A percentile compares a stretch with the other conserved stretches of the same genome.
Evolutionary conservation across 148 eudicot species (phyloP).

Genomic region (Cornus florida): DNA sequence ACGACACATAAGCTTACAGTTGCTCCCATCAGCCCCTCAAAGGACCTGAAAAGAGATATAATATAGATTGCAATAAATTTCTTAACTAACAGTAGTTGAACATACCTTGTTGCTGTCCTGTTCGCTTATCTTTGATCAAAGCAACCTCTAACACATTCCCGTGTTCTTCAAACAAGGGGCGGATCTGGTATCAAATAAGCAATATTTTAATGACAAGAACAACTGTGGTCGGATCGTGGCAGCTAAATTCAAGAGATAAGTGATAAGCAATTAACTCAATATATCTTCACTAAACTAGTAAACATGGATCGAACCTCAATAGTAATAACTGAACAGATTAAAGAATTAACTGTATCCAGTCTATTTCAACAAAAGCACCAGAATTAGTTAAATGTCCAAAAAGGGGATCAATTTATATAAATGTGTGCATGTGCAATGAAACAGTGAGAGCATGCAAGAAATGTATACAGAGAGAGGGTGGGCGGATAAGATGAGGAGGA

Average conservation of each 20-base stretch:
- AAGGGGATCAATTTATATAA: too few relatives aligned
- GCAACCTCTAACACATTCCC: constrained; percentile 93
- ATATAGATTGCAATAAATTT: constrained; percentile 23
- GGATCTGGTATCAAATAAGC: constrained; percentile 54
- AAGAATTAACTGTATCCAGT: too few relatives aligned
- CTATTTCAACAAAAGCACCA: too few relatives aligned
- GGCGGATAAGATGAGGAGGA: too few relatives aligned
- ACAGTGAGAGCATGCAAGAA: too few relatives aligned
- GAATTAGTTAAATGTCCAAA: too few relatives aligned
- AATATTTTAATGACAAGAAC: neutral
- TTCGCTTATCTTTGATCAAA: constrained; percentile 84
- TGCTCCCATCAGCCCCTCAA: constrained; percentile 71
- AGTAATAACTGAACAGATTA: neutral
- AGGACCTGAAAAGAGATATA: constrained; percentile 75
- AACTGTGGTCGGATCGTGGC: neutral
- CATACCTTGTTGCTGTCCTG: constrained; percentile 97
- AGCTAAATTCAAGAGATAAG: neutral
- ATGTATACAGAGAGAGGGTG: too few relatives aligned
- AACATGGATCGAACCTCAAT: neutral
- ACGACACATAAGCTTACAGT: constrained; percentile 63
- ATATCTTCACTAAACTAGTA: neutral
- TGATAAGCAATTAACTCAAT: neutral
- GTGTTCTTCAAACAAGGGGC: constrained; percentile 83
- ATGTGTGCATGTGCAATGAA: too few relatives aligned
- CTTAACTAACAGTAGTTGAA: constrained; percentile 18